These are phyloP conservation scores for Suillus subaureus DNA, from an alignment of 768 basidiomycete genomes.

Conservation along the genomic window DNA sequence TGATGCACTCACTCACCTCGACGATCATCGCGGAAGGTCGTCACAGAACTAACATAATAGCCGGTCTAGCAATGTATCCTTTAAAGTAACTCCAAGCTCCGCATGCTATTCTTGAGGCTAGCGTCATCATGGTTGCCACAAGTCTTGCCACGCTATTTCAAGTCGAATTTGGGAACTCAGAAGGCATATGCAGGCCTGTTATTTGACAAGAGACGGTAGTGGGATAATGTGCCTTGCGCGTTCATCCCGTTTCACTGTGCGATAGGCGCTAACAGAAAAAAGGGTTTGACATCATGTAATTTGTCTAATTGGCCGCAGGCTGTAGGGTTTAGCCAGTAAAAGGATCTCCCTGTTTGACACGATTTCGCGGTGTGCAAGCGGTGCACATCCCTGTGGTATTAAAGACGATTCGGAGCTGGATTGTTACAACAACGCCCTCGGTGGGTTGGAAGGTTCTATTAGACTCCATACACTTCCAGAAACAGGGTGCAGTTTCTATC, in stretches of 20 bases:
- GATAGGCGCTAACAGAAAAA: background rate
- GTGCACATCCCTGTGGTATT: background rate
- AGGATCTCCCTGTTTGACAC: background rate
- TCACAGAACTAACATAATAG: background rate
- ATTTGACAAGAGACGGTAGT: background rate
- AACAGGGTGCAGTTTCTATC: conserved; percentile 55
- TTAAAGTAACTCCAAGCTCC: conserved; percentile 5
- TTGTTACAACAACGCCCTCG: conserved; percentile 15
- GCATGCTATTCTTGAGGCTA: conserved; percentile 3
- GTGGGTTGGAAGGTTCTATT: background rate
- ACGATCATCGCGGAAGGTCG: background rate
- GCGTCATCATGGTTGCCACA: conserved; percentile 3
- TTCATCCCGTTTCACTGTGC: background rate
- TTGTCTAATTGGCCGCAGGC: background rate
- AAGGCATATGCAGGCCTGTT: no score
- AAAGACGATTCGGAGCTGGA: background rate
- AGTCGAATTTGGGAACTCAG: background rate
- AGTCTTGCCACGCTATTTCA: background rate
- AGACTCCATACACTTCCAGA: conserved; percentile 60
- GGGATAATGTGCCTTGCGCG: background rate
- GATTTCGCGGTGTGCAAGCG: background rate
- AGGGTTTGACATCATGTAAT: background rate
- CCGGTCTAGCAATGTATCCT: conserved; percentile 5
- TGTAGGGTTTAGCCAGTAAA: background rate
- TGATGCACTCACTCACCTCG: background rate